Percentiles rank a stretch among this genome's conserved stretches.
phyloP scores from a whole-genome alignment of 371 early-diverging fungal species.

The Haplosporangium sp. region DNA sequence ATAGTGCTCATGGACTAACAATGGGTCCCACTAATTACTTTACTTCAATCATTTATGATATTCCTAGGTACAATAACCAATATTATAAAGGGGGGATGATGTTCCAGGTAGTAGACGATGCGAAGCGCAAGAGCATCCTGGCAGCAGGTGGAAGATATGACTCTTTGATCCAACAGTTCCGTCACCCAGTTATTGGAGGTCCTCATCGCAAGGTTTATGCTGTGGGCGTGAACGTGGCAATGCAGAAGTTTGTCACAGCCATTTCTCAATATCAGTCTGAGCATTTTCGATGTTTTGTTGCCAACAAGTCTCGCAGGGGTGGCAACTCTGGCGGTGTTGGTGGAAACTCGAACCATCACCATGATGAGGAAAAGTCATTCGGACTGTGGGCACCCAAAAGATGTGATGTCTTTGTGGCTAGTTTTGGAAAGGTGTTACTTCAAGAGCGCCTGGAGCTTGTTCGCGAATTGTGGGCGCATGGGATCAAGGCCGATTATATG shows the following conservation, averaged over 20 bases:
- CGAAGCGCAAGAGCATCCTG: constrained; percentile 78
- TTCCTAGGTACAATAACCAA: constrained; percentile 72
- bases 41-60: background rate
- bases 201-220: constrained; percentile 66
- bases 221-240: constrained; percentile 82
- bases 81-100: constrained; percentile 80
- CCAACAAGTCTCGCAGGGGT: constrained; percentile 50
- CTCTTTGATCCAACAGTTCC: constrained; percentile 67
- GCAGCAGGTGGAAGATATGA: constrained; percentile 92
- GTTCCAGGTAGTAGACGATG: constrained; percentile 77
- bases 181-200: constrained; percentile 61
- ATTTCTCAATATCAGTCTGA: constrained; percentile 76
- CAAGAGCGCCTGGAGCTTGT: constrained; percentile 79
- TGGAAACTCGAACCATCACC: background rate
- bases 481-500: constrained; percentile 80
- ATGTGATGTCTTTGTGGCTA: constrained; percentile 85
- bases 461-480: constrained; percentile 78
- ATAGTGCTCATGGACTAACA: background rate
- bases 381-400: constrained; percentile 55
- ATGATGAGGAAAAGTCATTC: constrained; percentile 51
- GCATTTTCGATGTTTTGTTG: constrained; percentile 64
- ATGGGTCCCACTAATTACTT: too few species aligned
- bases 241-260: constrained; percentile 79
- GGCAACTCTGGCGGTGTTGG: background rate
- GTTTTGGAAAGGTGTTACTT: constrained; percentile 78